Percentiles rank a stretch among this genome's conserved stretches.
Evolutionary conservation across 2,329 filamentous ascomycete species (phyloP).

Genomic region (Pyrenophora seminiperda): DNA sequence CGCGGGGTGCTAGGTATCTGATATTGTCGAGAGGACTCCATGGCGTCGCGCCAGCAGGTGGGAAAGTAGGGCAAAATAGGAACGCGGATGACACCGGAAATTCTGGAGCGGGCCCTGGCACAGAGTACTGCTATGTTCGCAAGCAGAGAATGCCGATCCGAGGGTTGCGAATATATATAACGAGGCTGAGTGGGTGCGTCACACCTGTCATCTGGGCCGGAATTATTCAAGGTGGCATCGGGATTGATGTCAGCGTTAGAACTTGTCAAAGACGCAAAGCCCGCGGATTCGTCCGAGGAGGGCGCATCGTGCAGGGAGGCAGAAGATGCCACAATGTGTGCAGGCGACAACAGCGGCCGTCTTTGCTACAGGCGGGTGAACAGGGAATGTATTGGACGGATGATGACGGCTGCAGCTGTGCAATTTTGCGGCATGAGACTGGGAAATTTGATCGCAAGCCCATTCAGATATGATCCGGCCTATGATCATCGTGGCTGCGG

Average conservation of each 20-base stretch:
- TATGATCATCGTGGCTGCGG: constrained; percentile 23
- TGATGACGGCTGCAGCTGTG: constrained; percentile 20
- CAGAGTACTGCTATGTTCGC: constrained; percentile 34
- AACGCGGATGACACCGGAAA: constrained; percentile 62
- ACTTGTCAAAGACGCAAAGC: constrained; percentile 23
- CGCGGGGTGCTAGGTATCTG: constrained; percentile 78
- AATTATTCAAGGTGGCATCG: constrained; percentile 25
- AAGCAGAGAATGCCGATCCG: constrained; percentile 26
- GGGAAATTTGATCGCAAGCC: constrained; percentile 29
- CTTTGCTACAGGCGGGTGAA: constrained; percentile 15
- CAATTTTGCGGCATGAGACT: constrained; percentile 12
- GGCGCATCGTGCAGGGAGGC: constrained; percentile 40
- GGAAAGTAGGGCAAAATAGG: constrained; percentile 65
- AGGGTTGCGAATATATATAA: constrained; percentile 13
- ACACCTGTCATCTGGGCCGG: constrained; percentile 22
- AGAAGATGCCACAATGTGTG: constrained; percentile 43
- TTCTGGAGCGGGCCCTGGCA: constrained; percentile 40
- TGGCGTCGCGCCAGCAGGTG: constrained; percentile 46
- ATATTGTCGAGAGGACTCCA: constrained; percentile 57
- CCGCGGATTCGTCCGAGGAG: constrained; percentile 43
- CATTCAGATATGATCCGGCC: constrained; percentile 15
- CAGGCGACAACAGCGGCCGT: constrained; percentile 33
- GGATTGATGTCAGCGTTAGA: constrained; percentile 32
- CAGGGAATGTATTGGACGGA: constrained; percentile 8
- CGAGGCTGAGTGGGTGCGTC: constrained; percentile 26